Base-by-base conservation (phyloP, 176 grass and related monocot species). In the Lolium rigidum region DNA sequence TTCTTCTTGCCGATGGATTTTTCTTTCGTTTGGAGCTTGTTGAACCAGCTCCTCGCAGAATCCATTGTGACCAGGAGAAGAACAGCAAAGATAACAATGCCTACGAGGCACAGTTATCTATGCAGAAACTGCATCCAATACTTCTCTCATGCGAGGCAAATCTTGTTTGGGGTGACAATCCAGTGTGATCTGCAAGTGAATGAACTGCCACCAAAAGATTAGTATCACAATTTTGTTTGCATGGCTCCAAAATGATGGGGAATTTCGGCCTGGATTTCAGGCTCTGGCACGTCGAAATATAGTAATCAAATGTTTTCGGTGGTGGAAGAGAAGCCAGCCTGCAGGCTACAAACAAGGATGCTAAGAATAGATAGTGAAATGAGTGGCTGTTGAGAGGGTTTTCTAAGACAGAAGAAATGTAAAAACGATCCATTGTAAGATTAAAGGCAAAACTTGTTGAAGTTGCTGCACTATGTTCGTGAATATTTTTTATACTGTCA, bases 31-130 rank as follows among this genome's bases (percentile, higher is more conserved):
- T 95, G 96, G 62, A 98, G 90, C 89, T 98, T 95, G 35, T 85
- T 91, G 9, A 95, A 92, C 96, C 96, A 98, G 87, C 93, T 98
- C 90, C 92, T 94, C 24, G 93, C 87, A 50, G 96, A 91, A 91
- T 95, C 93, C 93, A 98, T 98, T 62, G 63, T 60, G 18, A 35
- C 18, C 20, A 79, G 81, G 15, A 59, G n/a, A 81, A 39, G 48
- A 68, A 63, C 16, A 72, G 41, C 21, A 63, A 61, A 54, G 54
- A 56, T 77, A 43, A 6, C 54, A 72, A 78, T 46, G 20, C 39
- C 72, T 90, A 86, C 51, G 22, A 28, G 46, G 76, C 71, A 71
- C 54, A 46, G 4, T 18, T 64, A 14, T 57, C 63, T 82, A 65
- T 60, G 51, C 2, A 67, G 48, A 80, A 75, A 86, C 4, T 57